Conservation (phyloP, 2,329 filamentous ascomycete species). For the Colletotrichum falcatum region DNA sequence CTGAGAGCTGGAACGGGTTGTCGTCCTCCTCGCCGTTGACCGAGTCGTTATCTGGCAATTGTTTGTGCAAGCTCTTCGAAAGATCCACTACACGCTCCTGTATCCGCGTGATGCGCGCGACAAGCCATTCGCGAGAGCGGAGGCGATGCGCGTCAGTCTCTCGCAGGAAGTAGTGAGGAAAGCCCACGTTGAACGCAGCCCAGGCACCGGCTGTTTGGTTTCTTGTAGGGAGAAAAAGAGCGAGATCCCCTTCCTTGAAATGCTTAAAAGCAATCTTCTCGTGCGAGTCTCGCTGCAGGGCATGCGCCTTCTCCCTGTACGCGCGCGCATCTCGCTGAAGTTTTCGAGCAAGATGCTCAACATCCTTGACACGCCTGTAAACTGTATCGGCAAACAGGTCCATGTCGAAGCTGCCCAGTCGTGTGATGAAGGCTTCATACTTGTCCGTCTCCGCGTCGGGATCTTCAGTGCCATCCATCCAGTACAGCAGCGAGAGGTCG, state of each 20-base stretch:
- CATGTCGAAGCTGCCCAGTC: slow-evolving; percentile 82
- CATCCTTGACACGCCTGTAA: slow-evolving; percentile 90
- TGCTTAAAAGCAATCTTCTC: slow-evolving; percentile 96
- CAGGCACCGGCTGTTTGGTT: slow-evolving; percentile 96
- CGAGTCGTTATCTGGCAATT: slow-evolving; percentile 61
- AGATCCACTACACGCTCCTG: slow-evolving; percentile 95
- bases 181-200: slow-evolving; percentile 98
- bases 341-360: slow-evolving; percentile 92
- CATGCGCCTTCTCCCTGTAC: slow-evolving; percentile 88
- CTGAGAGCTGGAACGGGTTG: slow-evolving; percentile 96
- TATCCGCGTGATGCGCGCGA: slow-evolving; percentile 90
- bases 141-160: slow-evolving; percentile 92
- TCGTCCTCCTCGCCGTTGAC: slow-evolving; percentile 79
- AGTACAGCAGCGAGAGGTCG: slow-evolving; percentile 82
- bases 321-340: slow-evolving; percentile 89
- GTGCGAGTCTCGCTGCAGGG: slow-evolving; percentile 84
- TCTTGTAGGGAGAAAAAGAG: slow-evolving; percentile 91
- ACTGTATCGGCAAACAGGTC: slow-evolving; percentile 88
- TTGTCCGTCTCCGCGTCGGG: slow-evolving; percentile 75
- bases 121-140: slow-evolving; percentile 90
- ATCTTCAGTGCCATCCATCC: slow-evolving; percentile 77
- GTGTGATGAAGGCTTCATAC: slow-evolving; percentile 80
- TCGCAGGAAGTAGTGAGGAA: slow-evolving; percentile 95
- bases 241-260: slow-evolving; percentile 96
- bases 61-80: slow-evolving; percentile 75